A percentile compares a stretch with the other conserved stretches of the same genome.
Evolutionary conservation across 495 filamentous ascomycete genomes (phyloP).

Genomic region (Neurospora sublineolata): DNA sequence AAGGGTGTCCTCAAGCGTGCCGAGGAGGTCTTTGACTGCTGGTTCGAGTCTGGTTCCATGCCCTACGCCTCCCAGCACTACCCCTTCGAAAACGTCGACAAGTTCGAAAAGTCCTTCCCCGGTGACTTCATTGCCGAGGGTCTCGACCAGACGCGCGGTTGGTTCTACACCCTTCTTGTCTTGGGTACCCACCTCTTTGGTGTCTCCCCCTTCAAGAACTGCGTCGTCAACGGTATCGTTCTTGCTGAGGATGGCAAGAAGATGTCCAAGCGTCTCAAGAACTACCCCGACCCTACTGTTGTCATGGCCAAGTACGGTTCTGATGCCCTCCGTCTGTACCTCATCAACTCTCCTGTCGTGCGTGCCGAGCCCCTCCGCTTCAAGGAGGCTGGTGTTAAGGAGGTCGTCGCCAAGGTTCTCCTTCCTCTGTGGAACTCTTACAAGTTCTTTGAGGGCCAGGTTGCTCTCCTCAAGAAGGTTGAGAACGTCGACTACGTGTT

Average conservation of each 20-base stretch:
- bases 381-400: constrained; percentile 88
- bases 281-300: constrained; percentile 82
- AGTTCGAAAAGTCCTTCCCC: constrained; percentile 72
- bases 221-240: constrained; percentile 93
- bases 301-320: constrained; percentile 86
- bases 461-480: constrained; percentile 83
- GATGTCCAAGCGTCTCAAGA: constrained; percentile 97
- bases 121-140: constrained; percentile 97
- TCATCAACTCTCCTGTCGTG: constrained; percentile 96
- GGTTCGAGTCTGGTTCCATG: constrained; percentile 86
- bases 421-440: constrained; percentile 96
- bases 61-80: constrained; percentile 90
- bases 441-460: constrained; percentile 96
- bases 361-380: constrained; percentile 85
- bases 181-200: constrained; percentile 88
- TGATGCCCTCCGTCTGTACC: constrained; percentile 84
- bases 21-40: constrained; percentile 94
- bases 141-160: constrained; percentile 67
- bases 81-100: constrained; percentile 83
- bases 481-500: constrained; percentile 68
- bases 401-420: constrained; percentile 88
- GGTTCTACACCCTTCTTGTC: constrained; percentile 93
- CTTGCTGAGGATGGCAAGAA: constrained; percentile 94
- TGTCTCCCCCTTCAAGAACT: constrained; percentile 86
- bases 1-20: constrained; percentile 75